phyloP scores from a whole-genome alignment of 2,329 filamentous ascomycete species.

The Xylaria sp. region DNA sequence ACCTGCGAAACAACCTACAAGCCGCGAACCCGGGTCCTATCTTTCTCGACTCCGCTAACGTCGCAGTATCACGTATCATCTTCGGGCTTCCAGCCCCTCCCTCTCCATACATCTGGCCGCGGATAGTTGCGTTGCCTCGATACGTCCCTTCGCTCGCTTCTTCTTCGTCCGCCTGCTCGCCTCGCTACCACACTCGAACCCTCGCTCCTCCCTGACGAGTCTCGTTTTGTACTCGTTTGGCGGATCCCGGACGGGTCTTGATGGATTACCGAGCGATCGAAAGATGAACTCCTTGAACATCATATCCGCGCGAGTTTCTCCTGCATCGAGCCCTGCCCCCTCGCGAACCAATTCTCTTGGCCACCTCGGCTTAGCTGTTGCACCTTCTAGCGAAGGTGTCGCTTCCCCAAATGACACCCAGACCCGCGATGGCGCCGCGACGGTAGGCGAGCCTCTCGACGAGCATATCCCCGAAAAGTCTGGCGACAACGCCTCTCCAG shows the following conservation, averaged over 20 bases:
- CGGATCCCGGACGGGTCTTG: conserved; percentile 40
- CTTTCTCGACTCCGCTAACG: background rate
- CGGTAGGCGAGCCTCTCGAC: conserved; percentile 44
- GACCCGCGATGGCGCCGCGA: conserved; percentile 35
- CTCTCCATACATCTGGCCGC: background rate
- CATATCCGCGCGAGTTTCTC: conserved; percentile 81
- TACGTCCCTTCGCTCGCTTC: background rate
- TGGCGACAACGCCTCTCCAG: conserved; percentile 30
- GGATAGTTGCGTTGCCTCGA: background rate
- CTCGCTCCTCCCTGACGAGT: background rate
- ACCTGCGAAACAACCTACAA: background rate
- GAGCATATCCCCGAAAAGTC: conserved; percentile 45
- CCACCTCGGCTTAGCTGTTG: conserved; percentile 55
- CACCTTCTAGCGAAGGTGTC: conserved; percentile 45
- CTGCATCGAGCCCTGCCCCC: conserved; percentile 60
- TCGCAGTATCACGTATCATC: background rate
- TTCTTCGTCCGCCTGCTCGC: background rate
- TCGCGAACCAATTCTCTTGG: conserved; percentile 67
- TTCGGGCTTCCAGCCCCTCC: background rate
- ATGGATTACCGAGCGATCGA: conserved; percentile 61
- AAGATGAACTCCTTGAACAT: conserved; percentile 98
- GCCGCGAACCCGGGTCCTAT: background rate
- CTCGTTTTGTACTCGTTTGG: conserved; percentile 25
- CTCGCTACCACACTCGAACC: conserved; percentile 4
- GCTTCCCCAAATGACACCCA: conserved; percentile 42